These are phyloP conservation scores for Saccharomyces hybrid DNA, from an alignment of 1,139 yeast species.

Conservation along the genomic window DNA sequence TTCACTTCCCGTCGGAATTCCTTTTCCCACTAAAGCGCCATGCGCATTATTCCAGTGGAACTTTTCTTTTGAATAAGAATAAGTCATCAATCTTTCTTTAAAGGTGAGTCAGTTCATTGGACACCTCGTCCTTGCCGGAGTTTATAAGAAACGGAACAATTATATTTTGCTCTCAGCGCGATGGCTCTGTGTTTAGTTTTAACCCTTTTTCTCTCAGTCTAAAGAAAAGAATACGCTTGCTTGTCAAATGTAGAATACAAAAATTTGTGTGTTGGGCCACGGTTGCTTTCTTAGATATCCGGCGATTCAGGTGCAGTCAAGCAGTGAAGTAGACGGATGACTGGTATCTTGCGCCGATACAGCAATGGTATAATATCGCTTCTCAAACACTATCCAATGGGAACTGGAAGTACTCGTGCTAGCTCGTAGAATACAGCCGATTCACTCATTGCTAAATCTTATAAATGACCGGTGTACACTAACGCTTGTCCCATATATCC, in stretches of 20 bases:
- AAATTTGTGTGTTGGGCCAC: too few species aligned
- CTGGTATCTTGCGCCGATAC: neutral
- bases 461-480: neutral
- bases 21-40: neutral
- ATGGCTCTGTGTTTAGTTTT: too few species aligned
- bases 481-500: neutral
- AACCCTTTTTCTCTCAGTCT: too few species aligned
- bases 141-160: neutral
- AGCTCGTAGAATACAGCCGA: neutral
- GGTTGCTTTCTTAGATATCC: too few species aligned
- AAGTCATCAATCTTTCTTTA: neutral
- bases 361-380: neutral
- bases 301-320: too few species aligned
- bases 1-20: neutral
- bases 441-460: neutral
- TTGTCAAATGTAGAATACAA: too few species aligned
- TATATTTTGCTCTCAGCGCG: too few species aligned
- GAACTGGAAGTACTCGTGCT: neutral
- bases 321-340: too few species aligned
- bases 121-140: neutral
- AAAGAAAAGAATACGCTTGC: too few species aligned
- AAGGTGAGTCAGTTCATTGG: neutral
- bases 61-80: neutral
- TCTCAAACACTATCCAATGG: neutral
- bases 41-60: neutral